These are phyloP conservation scores for Heliocybe sulcata DNA, from an alignment of 1,284 basidiomycete species.

Conservation along the genomic window DNA sequence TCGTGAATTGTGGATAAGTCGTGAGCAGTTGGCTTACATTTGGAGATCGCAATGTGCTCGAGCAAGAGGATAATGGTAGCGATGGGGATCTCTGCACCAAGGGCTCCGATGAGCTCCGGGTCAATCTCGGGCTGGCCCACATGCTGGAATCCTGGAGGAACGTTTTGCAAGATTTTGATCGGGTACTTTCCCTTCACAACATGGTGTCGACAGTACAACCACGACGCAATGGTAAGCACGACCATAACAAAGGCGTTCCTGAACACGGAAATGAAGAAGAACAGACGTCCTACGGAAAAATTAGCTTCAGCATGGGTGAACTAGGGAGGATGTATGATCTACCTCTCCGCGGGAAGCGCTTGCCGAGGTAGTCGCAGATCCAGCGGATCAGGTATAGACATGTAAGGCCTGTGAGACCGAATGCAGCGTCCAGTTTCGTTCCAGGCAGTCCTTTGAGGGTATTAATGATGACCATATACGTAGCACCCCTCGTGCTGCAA, in stretches of 20 bases:
- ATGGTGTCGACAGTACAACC: constrained; percentile 71
- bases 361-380: constrained; percentile 48
- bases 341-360: constrained; percentile 65
- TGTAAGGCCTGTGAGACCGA: constrained; percentile 76
- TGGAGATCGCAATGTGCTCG: constrained; percentile 96
- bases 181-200: constrained; percentile 62
- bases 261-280: constrained; percentile 84
- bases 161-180: constrained; percentile 80
- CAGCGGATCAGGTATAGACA: constrained; percentile 75
- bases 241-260: constrained; percentile 87
- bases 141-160: constrained; percentile 80
- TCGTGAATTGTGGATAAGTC: not conserved
- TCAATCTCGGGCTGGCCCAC: constrained; percentile 70
- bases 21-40: constrained; percentile 46
- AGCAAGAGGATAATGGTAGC: constrained; percentile 93
- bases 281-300: constrained; percentile 43
- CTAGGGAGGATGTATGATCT: constrained; percentile 15
- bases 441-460: constrained; percentile 77
- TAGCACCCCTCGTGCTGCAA: constrained; percentile 64
- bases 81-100: constrained; percentile 80
- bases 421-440: constrained; percentile 81
- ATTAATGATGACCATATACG: constrained; percentile 89
- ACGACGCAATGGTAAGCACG: constrained; percentile 79
- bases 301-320: not conserved
- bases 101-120: constrained; percentile 52